Conservation (phyloP, 768 basidiomycete species). For the Lyophyllum semitale region DNA sequence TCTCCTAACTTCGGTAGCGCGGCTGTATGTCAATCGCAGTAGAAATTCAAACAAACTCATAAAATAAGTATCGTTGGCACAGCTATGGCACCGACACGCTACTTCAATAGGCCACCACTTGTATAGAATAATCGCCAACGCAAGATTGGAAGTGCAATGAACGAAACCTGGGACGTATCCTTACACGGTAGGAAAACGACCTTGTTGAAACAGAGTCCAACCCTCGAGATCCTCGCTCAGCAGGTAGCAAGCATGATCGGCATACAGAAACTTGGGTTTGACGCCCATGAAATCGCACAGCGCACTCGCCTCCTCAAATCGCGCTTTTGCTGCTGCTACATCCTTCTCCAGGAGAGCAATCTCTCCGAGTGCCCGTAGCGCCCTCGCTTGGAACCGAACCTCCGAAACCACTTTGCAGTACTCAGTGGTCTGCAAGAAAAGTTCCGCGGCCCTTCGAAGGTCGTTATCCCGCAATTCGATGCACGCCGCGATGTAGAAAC, state of each 20-base stretch:
- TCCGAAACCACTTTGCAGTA: constrained; percentile 1
- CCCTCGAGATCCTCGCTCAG: neutral
- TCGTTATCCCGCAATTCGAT: constrained; percentile 2
- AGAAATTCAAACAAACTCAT: too few species aligned
- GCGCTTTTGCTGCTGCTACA: neutral
- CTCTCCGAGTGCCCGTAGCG: neutral
- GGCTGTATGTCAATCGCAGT: too few species aligned
- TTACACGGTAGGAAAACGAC: neutral
- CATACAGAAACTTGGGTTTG: neutral
- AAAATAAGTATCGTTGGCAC: too few species aligned
- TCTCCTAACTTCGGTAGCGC: too few species aligned
- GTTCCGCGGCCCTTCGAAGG: neutral
- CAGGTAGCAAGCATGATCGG: neutral
- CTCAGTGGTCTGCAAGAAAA: constrained; percentile 1
- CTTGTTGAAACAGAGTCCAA: constrained; percentile 1
- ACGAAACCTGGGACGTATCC: too few species aligned
- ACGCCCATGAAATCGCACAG: constrained; percentile 1
- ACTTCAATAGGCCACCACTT: too few species aligned
- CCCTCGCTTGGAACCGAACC: neutral
- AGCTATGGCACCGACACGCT: too few species aligned
- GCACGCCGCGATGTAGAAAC: constrained; percentile 6
- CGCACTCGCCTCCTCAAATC: neutral
- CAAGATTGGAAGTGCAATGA: too few species aligned
- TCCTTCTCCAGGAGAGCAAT: neutral
- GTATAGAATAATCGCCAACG: too few species aligned